A percentile compares a stretch with the other conserved stretches of the same genome.
These are phyloP conservation scores for Candida xyloterini DNA, from an alignment of 805 yeast genomes.

Conservation along the genomic window DNA sequence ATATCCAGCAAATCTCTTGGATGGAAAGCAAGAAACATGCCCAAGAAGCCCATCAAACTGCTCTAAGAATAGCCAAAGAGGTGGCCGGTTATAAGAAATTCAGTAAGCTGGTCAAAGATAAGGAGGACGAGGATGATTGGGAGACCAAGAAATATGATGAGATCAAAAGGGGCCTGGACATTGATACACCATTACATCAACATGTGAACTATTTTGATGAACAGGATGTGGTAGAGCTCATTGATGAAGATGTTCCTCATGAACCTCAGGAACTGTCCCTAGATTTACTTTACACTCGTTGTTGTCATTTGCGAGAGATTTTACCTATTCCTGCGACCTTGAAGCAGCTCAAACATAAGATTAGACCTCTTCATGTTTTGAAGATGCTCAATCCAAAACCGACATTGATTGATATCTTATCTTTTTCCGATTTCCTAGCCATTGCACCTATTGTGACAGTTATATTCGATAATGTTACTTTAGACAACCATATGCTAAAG, in stretches of 20 bases:
- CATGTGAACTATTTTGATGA: conserved; percentile 37
- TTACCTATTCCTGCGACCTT: conserved; percentile 50
- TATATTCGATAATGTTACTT: conserved; percentile 54
- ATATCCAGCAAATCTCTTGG: conserved; percentile 50
- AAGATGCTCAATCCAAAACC: conserved; percentile 58
- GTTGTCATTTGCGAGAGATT: conserved; percentile 48
- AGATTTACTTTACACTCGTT: conserved; percentile 48
- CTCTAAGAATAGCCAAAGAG: conserved; percentile 66
- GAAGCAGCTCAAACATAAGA: conserved; percentile 50
- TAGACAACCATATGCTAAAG: conserved; percentile 52
- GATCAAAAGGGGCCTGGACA: conserved; percentile 37
- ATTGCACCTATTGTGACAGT: conserved; percentile 54
- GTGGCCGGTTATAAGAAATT: conserved; percentile 45
- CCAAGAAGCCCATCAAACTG: conserved; percentile 71
- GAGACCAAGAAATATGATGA: conserved; percentile 16
- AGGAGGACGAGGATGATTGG: conserved; percentile 27
- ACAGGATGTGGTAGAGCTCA: conserved; percentile 4
- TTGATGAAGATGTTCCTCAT: conserved; percentile 11
- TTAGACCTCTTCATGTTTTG: conserved; percentile 50
- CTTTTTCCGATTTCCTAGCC: conserved; percentile 55
- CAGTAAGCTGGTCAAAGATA: conserved; percentile 21
- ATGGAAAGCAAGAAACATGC: conserved; percentile 70
- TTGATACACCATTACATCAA: conserved; percentile 65
- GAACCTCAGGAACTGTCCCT: conserved; percentile 33
- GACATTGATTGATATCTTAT: conserved; percentile 53